Evolutionary conservation across 257 asterid genomes (phyloP).

Genomic region (Nicotiana obtusifolia): DNA sequence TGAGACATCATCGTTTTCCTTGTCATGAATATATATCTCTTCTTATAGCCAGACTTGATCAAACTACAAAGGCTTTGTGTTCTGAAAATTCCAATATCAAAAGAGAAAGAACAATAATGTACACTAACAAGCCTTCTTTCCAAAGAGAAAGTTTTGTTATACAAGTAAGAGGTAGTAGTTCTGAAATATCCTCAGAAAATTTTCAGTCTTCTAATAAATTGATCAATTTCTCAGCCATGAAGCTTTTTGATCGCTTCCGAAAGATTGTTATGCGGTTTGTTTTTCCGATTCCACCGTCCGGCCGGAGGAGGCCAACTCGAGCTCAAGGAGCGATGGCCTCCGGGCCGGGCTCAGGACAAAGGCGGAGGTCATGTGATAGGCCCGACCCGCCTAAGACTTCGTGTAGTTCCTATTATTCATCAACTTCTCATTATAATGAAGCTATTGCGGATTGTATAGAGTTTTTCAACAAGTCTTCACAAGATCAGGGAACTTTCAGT

Average conservation of each 20-base stretch:
- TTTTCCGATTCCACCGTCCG: neutral
- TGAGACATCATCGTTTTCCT: neutral
- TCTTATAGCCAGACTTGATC: neutral
- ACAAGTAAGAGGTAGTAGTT: neutral
- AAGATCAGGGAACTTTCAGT: slow-evolving; percentile 23
- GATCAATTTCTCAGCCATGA: slow-evolving; percentile 19
- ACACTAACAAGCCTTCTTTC: neutral
- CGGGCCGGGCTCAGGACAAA: neutral
- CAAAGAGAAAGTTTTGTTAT: slow-evolving; percentile 15
- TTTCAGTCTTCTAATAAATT: slow-evolving; percentile 2
- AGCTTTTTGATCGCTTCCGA: slow-evolving; percentile 17
- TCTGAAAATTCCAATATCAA: neutral
- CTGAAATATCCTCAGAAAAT: too few relatives aligned
- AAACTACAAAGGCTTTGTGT: neutral
- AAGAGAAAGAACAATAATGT: slow-evolving; percentile 9
- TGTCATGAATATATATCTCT: neutral
- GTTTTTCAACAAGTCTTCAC: slow-evolving; percentile 36
- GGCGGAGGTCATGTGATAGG: slow-evolving; percentile 11
- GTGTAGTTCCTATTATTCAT: slow-evolving; percentile 18
- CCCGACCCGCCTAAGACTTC: slow-evolving; percentile 17
- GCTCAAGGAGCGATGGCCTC: neutral
- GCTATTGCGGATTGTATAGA: slow-evolving; percentile 29
- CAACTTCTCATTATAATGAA: slow-evolving; percentile 21
- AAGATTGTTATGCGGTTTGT: slow-evolving; percentile 15
- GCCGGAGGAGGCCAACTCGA: neutral